A percentile compares a stretch with the other conserved stretches of the same genome.
These are phyloP conservation scores for Parathielavia hyrcaniae DNA, from an alignment of 495 filamentous ascomycete genomes.

Conservation along the genomic window DNA sequence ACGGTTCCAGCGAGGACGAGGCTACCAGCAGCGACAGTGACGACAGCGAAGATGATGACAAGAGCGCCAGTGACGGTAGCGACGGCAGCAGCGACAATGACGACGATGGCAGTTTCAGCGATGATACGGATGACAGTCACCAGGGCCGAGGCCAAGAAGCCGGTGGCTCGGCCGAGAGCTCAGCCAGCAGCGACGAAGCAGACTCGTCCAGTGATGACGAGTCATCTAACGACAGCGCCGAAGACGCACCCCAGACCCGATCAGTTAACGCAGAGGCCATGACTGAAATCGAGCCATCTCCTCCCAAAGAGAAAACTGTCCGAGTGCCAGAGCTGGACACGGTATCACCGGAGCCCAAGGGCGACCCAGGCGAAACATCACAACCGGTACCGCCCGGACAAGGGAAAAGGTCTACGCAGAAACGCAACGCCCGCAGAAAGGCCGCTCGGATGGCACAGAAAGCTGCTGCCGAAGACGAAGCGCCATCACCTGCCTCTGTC, in stretches of 20 bases:
- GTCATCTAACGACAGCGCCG: not conserved
- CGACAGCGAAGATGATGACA: not conserved
- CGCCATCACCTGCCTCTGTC: not conserved
- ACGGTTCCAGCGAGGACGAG: constrained; percentile 11
- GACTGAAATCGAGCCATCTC: not conserved
- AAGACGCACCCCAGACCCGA: not conserved
- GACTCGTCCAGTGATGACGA: constrained; percentile 9
- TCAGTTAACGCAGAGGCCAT: not conserved
- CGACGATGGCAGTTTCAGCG: not conserved
- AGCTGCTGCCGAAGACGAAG: constrained; percentile 5
- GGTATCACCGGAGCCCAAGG: not conserved
- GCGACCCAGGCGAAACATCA: not conserved
- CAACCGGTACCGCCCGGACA: constrained; percentile 28
- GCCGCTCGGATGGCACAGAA: constrained; percentile 26
- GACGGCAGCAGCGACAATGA: not conserved
- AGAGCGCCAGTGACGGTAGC: not conserved
- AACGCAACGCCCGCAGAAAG: constrained; percentile 40
- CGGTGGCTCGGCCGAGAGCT: not conserved
- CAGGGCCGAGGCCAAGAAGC: constrained; percentile 26
- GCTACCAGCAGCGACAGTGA: constrained; percentile 3
- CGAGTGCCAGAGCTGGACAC: not conserved
- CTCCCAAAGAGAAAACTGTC: too few species aligned
- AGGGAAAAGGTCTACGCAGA: constrained; percentile 36
- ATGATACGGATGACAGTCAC: constrained; percentile 22
- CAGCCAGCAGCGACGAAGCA: not conserved